Base-by-base conservation (phyloP, 768 basidiomycete species). In the Cystobasidium tubakii region DNA sequence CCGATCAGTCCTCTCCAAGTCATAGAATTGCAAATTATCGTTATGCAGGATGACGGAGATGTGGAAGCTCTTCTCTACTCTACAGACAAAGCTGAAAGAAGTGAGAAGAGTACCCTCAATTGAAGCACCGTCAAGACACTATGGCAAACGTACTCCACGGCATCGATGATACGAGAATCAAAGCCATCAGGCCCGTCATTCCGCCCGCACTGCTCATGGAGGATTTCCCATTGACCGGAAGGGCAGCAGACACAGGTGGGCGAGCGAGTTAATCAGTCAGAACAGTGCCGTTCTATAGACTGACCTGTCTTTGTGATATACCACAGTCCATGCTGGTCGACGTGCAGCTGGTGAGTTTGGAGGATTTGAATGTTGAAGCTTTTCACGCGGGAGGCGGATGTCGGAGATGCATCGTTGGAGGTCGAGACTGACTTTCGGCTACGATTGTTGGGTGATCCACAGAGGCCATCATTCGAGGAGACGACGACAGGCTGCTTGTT, bases 401-500 rank as follows among this genome's bases (percentile, higher is more conserved):
- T 50, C 46, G 46, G 46, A 55, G 57, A 27, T 55, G 7, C 12
- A 55, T 54, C 71, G 13, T 29, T 67, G 39, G 44, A 67, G 42
- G 29, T n/a, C 15, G 39, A 31, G 19, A 42, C 57, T 65, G 62
- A 42, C 34, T 65, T 44, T 65, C 3, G 13, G 31, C 13, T 31
- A 10, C 23, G 13, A 25, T 19, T 34, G 10, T 9, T 21, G 7
- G 39, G 15, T 39, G 39, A 39, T 39, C 25, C 19, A 42, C 50
- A 0, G 92, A 96, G 81, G 87, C 86, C 21, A 87, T 96, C 62
- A 83, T 98, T 42, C 85, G 84, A 73, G 92, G 92, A 21, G 86
- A 89, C 69, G 95, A 99, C 82, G 94, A 98, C 81, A 88, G 95
- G 60, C 85, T 99, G 25, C 83, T 95, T 70, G 92, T 99, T 13